Evolutionary conservation across 305 asterid species (phyloP), one percentile per base, ranked within the genome.

Genomic region (Fraxinus sp.): DNA sequence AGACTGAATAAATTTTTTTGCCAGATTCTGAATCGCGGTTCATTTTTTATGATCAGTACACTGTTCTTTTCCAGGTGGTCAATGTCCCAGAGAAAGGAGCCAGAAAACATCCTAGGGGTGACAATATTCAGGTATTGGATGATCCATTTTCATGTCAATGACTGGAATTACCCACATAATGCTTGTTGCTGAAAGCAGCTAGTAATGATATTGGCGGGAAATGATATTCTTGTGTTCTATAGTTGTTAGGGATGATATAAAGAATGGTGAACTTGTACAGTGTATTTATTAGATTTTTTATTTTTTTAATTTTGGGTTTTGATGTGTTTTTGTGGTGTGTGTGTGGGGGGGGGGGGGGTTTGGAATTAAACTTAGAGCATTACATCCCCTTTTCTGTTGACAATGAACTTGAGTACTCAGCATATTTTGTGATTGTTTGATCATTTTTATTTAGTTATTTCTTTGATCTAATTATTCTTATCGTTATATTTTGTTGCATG

Each of bases 51-150:
- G 86, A 83, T 84, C 70, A 37, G 32, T 44, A 16, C 68, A 77
- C 52, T 22, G 11, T 79, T 84, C 84, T 77, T 66, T 81, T 73
- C 79, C 91, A 94, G 98, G 92, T 93, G 86, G 98, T 94, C 83
- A 94, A 93, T 91, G 98, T 94, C 77, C 98, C 98, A 3, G 98
- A 94, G 90, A 94, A 94, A 86, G 98, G 98, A 3, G 97, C 98
- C 85, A 90, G 98, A 82, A 94, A 94, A 90, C 98, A 94, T 86
- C 98, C 98, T 78, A 90, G 98, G 88, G 98, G 98, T 77, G 98
- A 94, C 85, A 92, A 94, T 86, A 93, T 94, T 84, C 98, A 93
- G 98, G 98, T 94, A 79, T 77, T 35, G 32, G 3, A 28, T 10
- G 35, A 11, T 26, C 35, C 1, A 20, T 18, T 24, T 9, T 64